Conservation (phyloP, 108 stramenopile species). For the Cyclotella cryptica region DNA sequence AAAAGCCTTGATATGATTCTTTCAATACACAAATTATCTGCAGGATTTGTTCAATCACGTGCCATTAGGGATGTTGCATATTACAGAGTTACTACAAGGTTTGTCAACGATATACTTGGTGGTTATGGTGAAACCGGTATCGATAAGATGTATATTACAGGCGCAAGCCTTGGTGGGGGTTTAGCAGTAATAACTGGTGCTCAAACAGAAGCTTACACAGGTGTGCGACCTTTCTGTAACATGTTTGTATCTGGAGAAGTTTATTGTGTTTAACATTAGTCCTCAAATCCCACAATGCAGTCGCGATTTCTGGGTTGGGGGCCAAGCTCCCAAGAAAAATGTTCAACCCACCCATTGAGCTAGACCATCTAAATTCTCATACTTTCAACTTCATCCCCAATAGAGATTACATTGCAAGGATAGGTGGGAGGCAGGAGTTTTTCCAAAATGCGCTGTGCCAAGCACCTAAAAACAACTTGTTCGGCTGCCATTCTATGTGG, state of each 20-base stretch:
- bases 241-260: neutral
- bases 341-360: constrained; percentile 68
- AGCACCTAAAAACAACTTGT: constrained; percentile 52
- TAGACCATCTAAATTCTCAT: constrained; percentile 61
- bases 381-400: constrained; percentile 88
- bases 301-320: constrained; percentile 81
- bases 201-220: constrained; percentile 64
- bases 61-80: constrained; percentile 46
- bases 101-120: constrained; percentile 40
- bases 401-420: constrained; percentile 72
- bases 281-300: neutral
- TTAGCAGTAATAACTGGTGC: constrained; percentile 86
- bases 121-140: constrained; percentile 38
- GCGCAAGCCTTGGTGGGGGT: constrained; percentile 70
- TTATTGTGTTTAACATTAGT: neutral
- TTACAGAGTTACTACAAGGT: constrained; percentile 44
- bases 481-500: constrained; percentile 61
- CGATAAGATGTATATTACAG: constrained; percentile 43
- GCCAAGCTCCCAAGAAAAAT: constrained; percentile 63
- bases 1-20: no score
- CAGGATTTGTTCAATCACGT: constrained; percentile 24
- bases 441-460: constrained; percentile 52
- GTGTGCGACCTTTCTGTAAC: neutral
- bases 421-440: constrained; percentile 61
- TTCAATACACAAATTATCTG: no score